Percentiles rank a stretch among this genome's conserved stretches.
Conservation (phyloP, 345 rosid genomes). For the Eucalyptus cloeziana region DNA sequence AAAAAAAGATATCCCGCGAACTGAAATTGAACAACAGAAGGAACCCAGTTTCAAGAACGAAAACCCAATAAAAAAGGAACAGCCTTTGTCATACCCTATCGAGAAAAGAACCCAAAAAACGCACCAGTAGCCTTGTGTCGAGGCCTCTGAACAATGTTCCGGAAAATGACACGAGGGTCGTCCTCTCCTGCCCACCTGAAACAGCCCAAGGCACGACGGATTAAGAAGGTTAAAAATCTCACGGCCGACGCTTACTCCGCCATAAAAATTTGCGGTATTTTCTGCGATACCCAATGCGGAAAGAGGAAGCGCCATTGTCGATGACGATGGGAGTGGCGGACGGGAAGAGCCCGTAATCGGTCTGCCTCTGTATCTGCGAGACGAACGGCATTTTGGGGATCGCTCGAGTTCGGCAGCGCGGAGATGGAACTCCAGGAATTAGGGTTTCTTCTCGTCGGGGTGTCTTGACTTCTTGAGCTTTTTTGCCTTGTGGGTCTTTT, state of each 20-base stretch:
- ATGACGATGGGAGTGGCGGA: conserved; percentile 77
- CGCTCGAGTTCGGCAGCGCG: not conserved
- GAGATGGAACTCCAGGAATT: not conserved
- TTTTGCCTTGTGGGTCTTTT: not conserved
- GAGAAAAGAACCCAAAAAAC: not conserved
- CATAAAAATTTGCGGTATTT: not conserved
- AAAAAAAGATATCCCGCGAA: not conserved
- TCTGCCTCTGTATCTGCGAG: conserved; percentile 48
- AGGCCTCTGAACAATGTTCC: conserved; percentile 94
- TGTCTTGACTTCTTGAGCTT: not conserved
- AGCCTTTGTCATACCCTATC: not conserved
- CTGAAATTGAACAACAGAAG: not conserved
- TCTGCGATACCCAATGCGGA: conserved; percentile 87
- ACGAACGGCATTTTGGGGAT: conserved; percentile 43
- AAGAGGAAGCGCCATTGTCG: conserved; percentile 95
- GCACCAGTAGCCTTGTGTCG: conserved; percentile 90
- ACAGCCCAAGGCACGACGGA: not conserved
- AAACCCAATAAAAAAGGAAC: not conserved
- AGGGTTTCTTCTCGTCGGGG: not conserved
- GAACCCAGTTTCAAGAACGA: not conserved
- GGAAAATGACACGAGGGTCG: conserved; percentile 87
- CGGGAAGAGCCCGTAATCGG: conserved; percentile 62
- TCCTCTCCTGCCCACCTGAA: conserved; percentile 95
- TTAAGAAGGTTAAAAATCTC: not conserved
- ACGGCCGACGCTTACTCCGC: not conserved